Evolutionary conservation across 2,329 filamentous ascomycete genomes (phyloP).

Genomic region (Gyromitra esculenta): DNA sequence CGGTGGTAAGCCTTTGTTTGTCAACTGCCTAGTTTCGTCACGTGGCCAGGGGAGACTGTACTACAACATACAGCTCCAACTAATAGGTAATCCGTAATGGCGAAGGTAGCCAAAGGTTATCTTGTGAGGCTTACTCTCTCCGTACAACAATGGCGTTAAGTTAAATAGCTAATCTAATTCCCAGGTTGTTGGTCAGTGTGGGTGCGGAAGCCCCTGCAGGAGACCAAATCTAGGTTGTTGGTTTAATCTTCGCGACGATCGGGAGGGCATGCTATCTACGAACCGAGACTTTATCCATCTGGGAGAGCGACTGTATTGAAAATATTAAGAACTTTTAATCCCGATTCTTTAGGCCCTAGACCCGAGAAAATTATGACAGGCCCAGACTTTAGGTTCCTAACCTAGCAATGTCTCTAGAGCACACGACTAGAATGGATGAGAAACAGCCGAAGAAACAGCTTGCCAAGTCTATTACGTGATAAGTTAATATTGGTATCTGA

Average conservation of each 20-base stretch:
- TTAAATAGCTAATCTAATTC: slow-evolving; percentile 1
- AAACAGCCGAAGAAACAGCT: background rate
- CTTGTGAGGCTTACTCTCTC: background rate
- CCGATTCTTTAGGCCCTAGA: background rate
- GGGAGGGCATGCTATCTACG: background rate
- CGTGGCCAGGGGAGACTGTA: too few relatives aligned
- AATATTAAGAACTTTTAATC: background rate
- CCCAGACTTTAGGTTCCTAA: background rate
- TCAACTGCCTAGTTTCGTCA: too few relatives aligned
- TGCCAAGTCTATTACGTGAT: background rate
- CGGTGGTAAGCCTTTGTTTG: too few relatives aligned
- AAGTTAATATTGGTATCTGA: background rate
- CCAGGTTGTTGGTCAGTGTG: background rate
- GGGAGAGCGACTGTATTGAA: background rate
- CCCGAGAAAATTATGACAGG: background rate
- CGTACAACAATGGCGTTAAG: background rate
- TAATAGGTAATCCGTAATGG: background rate
- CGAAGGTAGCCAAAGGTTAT: background rate
- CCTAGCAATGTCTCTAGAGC: background rate
- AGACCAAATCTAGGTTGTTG: background rate
- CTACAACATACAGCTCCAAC: too few relatives aligned
- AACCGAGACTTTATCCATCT: slow-evolving; percentile 18
- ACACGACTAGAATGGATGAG: background rate
- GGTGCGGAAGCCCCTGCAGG: slow-evolving; percentile 30
- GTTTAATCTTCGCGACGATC: slow-evolving; percentile 19